Evolutionary conservation across 2,329 filamentous ascomycete species (phyloP).

Genomic region (Fusarium anthophilum): DNA sequence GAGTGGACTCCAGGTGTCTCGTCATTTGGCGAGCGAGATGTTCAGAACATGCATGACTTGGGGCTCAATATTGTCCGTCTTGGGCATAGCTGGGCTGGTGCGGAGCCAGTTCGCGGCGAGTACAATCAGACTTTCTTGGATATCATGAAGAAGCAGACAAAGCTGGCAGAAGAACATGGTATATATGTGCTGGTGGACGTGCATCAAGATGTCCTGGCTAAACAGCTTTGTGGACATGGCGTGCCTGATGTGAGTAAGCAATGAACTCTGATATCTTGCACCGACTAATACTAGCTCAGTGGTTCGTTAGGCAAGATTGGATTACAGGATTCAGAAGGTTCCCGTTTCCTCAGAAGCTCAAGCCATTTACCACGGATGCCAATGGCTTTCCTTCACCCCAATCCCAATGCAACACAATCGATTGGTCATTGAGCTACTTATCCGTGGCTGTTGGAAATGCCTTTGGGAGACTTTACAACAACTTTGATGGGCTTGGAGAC

Average conservation of each 20-base stretch:
- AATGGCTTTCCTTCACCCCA: background rate
- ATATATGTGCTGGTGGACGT: background rate
- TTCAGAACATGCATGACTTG: background rate
- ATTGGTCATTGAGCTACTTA: background rate
- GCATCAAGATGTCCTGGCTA: background rate
- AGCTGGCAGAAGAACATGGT: background rate
- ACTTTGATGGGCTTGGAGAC: background rate
- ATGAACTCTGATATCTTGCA: rapidly evolving
- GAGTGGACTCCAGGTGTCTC: background rate
- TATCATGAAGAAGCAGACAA: background rate
- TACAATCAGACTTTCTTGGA: background rate
- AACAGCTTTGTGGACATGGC: background rate
- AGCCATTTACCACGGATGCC: background rate
- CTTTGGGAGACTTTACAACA: background rate
- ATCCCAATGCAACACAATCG: background rate
- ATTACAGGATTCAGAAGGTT: rapidly evolving
- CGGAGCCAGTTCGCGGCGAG: background rate
- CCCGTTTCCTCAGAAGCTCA: background rate
- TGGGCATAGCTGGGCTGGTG: background rate
- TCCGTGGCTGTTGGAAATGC: background rate
- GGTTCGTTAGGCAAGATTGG: background rate
- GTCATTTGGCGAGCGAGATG: background rate
- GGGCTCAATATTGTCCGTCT: background rate
- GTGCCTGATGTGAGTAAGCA: background rate
- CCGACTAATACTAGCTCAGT: rapidly evolving